Percentiles rank a stretch among this genome's conserved stretches.
phyloP scores from a whole-genome alignment of 805 yeast genomes.

The Candida arabinofermentans region DNA sequence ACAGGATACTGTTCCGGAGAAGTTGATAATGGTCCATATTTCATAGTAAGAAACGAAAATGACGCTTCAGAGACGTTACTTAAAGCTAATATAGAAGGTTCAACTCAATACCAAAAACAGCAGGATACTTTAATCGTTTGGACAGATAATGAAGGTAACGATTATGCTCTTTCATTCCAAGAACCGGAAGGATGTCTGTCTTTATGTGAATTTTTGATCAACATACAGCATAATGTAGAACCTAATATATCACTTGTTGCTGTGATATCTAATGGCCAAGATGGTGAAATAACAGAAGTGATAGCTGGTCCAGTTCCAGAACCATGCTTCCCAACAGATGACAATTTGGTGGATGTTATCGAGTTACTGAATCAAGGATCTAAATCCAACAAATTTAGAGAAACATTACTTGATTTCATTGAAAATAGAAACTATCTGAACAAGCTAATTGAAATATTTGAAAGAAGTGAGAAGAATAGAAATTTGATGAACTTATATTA shows the following conservation, averaged over 20 bases:
- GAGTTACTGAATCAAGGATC: constrained; percentile 58
- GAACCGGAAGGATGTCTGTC: constrained; percentile 86
- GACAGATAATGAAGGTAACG: constrained; percentile 71
- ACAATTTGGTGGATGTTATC: constrained; percentile 50
- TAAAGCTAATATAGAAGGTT: constrained; percentile 64
- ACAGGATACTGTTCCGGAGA: constrained; percentile 88
- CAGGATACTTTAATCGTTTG: constrained; percentile 93
- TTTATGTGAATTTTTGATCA: constrained; percentile 74
- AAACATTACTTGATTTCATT: constrained; percentile 54
- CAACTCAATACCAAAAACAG: constrained; percentile 84
- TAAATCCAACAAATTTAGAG: constrained; percentile 58
- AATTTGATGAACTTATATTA: constrained; percentile 55
- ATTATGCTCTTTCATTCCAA: constrained; percentile 87
- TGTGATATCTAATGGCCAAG: constrained; percentile 44
- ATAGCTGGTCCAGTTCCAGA: constrained; percentile 75
- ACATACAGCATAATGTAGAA: constrained; percentile 57
- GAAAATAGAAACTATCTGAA: constrained; percentile 49
- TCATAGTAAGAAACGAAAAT: constrained; percentile 70
- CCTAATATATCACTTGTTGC: constrained; percentile 70
- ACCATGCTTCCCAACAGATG: constrained; percentile 55
- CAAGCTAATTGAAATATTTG: constrained; percentile 49
- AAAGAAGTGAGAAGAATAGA: constrained; percentile 49
- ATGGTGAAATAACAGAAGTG: constrained; percentile 63
- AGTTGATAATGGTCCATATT: constrained; percentile 48
- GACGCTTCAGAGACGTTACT: constrained; percentile 56